Evolutionary conservation across 1,284 basidiomycete species (phyloP).

Genomic region (Cystobasidium slooffiae): DNA sequence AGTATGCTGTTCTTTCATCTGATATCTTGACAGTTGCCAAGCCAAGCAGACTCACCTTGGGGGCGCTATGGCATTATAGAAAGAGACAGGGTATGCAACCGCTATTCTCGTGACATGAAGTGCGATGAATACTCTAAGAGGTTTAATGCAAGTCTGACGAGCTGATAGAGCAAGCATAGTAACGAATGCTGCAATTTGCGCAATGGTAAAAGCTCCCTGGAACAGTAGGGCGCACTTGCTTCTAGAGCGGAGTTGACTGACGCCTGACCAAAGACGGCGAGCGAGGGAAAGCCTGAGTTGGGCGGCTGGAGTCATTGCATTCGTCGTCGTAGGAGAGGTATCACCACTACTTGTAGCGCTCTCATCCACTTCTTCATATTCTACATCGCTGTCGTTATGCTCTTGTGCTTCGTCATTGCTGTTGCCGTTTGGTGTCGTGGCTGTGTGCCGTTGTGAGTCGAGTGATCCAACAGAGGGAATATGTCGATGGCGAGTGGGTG

Average conservation of each 20-base stretch:
- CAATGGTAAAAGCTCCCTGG: slow-evolving; percentile 37
- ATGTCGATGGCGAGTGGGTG: not conserved
- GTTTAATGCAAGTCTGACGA: slow-evolving; percentile 46
- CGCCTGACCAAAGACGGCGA: slow-evolving; percentile 28
- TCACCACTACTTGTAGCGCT: too few species aligned
- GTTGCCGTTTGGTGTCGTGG: not conserved
- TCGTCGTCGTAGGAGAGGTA: not conserved
- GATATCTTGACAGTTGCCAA: not conserved
- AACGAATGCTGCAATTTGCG: slow-evolving; percentile 48
- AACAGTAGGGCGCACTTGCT: slow-evolving; percentile 31
- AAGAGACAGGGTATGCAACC: slow-evolving; percentile 45
- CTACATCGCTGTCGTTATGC: slow-evolving; percentile 7
- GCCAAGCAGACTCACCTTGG: slow-evolving; percentile 17
- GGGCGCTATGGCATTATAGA: slow-evolving; percentile 46
- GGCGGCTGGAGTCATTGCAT: slow-evolving; percentile 33
- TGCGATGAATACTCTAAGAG: slow-evolving; percentile 47
- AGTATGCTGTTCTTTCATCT: not conserved
- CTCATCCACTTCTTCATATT: not conserved
- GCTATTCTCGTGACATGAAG: slow-evolving; percentile 47
- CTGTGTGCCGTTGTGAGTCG: not conserved
- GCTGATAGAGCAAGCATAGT: slow-evolving; percentile 45
- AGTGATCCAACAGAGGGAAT: not conserved
- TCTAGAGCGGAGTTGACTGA: slow-evolving; percentile 20
- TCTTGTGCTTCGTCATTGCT: not conserved
- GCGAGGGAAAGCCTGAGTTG: slow-evolving; percentile 26